These are phyloP conservation scores for Stenogyne calaminthoides DNA, from an alignment of 305 asterid genomes.

Conservation along the genomic window DNA sequence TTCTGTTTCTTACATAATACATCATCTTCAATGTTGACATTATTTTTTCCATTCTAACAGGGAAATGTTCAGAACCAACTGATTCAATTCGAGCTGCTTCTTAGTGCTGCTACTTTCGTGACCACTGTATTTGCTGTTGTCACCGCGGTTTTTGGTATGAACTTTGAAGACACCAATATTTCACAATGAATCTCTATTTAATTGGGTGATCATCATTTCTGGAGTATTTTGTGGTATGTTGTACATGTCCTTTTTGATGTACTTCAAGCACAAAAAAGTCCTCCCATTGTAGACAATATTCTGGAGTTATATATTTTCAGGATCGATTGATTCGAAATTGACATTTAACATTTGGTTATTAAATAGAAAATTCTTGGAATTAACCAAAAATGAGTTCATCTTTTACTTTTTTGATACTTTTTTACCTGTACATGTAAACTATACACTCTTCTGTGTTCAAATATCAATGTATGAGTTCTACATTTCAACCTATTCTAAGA, in stretches of 20 bases:
- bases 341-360: not conserved
- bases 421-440: constrained; percentile 33
- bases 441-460: constrained; percentile 26
- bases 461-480: constrained; percentile 1
- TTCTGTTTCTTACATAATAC: constrained; percentile 1
- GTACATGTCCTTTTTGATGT: constrained; percentile 61
- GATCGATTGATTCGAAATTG: constrained; percentile 22
- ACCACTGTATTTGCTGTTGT: constrained; percentile 87
- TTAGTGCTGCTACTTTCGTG: constrained; percentile 94
- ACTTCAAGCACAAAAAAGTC: constrained; percentile 85
- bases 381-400: not conserved
- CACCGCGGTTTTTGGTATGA: constrained; percentile 92
- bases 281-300: constrained; percentile 55
- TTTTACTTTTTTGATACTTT: not conserved
- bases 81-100: constrained; percentile 87
- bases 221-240: constrained; percentile 62
- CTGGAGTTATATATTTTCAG: constrained; percentile 8
- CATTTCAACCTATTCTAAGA: constrained; percentile 25
- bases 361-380: not conserved
- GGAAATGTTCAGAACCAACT: constrained; percentile 96
- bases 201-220: constrained; percentile 70
- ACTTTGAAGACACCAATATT: constrained; percentile 67
- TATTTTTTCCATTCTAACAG: constrained; percentile 43
- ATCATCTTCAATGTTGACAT: not conserved
- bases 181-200: constrained; percentile 59